Base-by-base conservation (phyloP, 371 early-diverging fungal species). In the Haplosporangium sp. region DNA sequence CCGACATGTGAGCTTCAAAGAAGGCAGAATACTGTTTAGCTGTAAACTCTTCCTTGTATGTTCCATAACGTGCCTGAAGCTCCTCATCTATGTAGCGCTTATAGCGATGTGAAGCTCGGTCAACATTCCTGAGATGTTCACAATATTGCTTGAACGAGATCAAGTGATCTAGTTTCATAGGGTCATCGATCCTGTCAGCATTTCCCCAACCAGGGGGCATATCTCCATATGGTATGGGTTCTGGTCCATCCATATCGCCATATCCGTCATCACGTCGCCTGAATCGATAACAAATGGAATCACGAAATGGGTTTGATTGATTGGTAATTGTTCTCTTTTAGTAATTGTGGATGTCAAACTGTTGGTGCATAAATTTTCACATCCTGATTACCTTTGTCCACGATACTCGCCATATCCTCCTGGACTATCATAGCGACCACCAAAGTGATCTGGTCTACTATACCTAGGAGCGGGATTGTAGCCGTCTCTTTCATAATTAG, bases 401-500 rank as follows among this genome's bases (percentile, higher is more conserved):
- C 73, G 76, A 38, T 65, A 72, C 17, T 74, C 74, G 34, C 67
- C 63, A 55, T 69, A 83, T 48, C 66, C 67, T 44, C 84, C 84
- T 37, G 65, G 76, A 19, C 78, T 66, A 15, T 75, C 82, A 37
- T 64, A 75, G 20, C 82, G 75, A 20, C 65, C 35, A 17, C 72
- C 58, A 59, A 69, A 81, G 38, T 73, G 79, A 20, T 77, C 83
- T 9, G 69, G 63, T 17, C 82, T 76, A 38, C 85, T 85, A 64
- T 88, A 89, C 27, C 93, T 81, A 17, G 93, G 92, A 5, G 88
- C 91, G 47, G 92, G 92, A 39, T 87, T 84, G 71, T 92, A 91
- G 15, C 94, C 93, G 62, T 94, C 94, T 44, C 94, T 89, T 13
- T 92, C 92, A 70, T 96, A 96, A 63, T 94, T 92, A 20, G 95